A percentile compares a stretch with the other conserved stretches of the same genome.
Evolutionary conservation across 225 moss, liverwort and hornwort species (phyloP).

Genomic region (Bryoerythrophyllum caledonicum): DNA sequence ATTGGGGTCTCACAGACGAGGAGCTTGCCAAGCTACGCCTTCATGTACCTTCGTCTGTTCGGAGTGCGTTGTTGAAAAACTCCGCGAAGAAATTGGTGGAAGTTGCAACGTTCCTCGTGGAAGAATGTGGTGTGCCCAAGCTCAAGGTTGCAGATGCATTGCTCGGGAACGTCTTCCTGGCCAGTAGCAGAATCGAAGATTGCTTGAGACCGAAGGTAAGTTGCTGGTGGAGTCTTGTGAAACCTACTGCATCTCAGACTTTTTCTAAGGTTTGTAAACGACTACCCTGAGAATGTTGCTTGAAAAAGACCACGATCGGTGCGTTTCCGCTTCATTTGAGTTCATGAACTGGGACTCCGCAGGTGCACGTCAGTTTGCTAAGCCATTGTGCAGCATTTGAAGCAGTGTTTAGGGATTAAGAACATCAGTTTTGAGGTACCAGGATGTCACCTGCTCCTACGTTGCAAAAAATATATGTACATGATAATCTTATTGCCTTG

Average conservation of each 20-base stretch:
- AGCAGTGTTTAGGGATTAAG: slow-evolving; percentile 21
- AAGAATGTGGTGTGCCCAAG: slow-evolving; percentile 60
- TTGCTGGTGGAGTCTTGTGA: background rate
- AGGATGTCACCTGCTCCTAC: slow-evolving; percentile 8
- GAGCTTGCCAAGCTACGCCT: slow-evolving; percentile 55
- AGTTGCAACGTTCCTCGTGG: slow-evolving; percentile 60
- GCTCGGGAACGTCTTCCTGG: slow-evolving; percentile 61
- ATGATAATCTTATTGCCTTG: background rate
- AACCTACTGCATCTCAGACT: background rate
- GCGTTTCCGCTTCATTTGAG: slow-evolving; percentile 17
- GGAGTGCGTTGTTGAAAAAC: slow-evolving; percentile 59
- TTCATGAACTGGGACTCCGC: slow-evolving; percentile 15
- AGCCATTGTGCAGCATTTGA: slow-evolving; percentile 15
- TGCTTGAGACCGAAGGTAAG: slow-evolving; percentile 68
- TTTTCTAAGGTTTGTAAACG: slow-evolving; percentile 8
- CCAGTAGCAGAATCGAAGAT: slow-evolving; percentile 65
- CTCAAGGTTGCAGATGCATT: slow-evolving; percentile 55
- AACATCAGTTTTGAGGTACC: slow-evolving; percentile 5
- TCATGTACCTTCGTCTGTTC: slow-evolving; percentile 59
- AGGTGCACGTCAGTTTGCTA: slow-evolving; percentile 6
- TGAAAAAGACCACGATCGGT: background rate
- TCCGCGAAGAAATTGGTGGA: slow-evolving; percentile 51
- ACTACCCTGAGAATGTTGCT: slow-evolving; percentile 13
- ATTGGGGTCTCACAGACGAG: slow-evolving; percentile 63
- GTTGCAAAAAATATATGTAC: background rate